A percentile compares a stretch with the other conserved stretches of the same genome.
Evolutionary conservation across 2,329 filamentous ascomycete species (phyloP).

Genomic region (Sordariomycetes sp.): DNA sequence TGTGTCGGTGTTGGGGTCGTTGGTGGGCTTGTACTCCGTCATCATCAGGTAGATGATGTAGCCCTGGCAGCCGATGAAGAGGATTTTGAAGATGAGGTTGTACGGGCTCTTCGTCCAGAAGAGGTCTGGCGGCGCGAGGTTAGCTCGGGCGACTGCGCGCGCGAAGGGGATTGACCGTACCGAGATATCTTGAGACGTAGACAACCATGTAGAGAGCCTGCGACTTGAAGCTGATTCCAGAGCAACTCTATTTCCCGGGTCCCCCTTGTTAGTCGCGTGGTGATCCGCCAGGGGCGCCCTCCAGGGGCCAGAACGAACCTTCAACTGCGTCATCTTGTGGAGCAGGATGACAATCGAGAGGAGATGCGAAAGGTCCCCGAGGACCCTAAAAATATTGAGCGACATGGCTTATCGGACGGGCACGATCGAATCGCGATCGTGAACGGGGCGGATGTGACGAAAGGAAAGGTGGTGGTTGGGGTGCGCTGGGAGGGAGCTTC

Average conservation of each 20-base stretch:
- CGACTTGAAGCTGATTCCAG: constrained; percentile 97
- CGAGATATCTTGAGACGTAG: constrained; percentile 87
- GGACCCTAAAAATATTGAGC: constrained; percentile 48
- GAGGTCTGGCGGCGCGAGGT: constrained; percentile 47
- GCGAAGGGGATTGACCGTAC: constrained; percentile 28
- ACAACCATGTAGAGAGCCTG: constrained; percentile 91
- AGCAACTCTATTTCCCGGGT: constrained; percentile 61
- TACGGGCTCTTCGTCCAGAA: constrained; percentile 79
- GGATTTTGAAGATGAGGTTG: constrained; percentile 90
- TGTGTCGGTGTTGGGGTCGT: constrained; percentile 93
- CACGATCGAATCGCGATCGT: constrained; percentile 2
- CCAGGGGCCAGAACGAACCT: constrained; percentile 44
- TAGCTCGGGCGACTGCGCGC: neutral
- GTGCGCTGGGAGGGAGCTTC: neutral
- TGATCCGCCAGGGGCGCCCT: neutral
- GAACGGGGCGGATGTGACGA: neutral
- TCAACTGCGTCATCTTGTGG: constrained; percentile 91
- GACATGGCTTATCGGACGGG: constrained; percentile 23
- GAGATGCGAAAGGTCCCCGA: constrained; percentile 85
- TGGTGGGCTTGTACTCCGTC: constrained; percentile 92
- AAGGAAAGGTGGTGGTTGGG: neutral
- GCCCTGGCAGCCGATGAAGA: constrained; percentile 81
- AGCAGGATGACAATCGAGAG: constrained; percentile 88
- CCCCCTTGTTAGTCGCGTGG: neutral
- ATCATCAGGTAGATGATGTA: constrained; percentile 99